These are phyloP conservation scores for Hypoxylon fuscum DNA, from an alignment of 495 filamentous ascomycete genomes.

Conservation along the genomic window DNA sequence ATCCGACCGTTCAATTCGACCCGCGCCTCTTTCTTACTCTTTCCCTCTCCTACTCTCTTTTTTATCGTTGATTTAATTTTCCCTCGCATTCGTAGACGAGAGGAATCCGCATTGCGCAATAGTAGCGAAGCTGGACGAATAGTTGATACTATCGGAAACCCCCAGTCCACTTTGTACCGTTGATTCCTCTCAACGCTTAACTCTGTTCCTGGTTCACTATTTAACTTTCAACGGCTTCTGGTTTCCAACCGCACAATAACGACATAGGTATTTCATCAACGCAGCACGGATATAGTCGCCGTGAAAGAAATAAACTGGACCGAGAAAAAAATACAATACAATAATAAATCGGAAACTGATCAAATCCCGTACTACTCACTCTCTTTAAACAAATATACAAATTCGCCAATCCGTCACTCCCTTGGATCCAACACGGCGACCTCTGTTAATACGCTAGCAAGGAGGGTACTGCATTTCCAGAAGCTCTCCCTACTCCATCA, in stretches of 20 bases:
- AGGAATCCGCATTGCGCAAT: conserved; percentile 15
- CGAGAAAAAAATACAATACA: conserved; percentile 9
- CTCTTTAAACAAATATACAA: conserved; percentile 17
- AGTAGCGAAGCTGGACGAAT: conserved; percentile 22
- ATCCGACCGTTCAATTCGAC: conserved; percentile 40
- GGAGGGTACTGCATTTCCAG: conserved; percentile 45
- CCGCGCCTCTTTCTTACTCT: conserved; percentile 17
- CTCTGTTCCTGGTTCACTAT: conserved; percentile 20
- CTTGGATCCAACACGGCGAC: conserved; percentile 39
- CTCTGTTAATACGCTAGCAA: conserved; percentile 45
- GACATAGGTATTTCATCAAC: conserved; percentile 10
- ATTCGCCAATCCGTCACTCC: conserved; percentile 47
- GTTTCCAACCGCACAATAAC: conserved; percentile 17
- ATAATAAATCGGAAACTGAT: conserved; percentile 26
- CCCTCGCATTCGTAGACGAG: conserved; percentile 29
- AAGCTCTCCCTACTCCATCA: conserved; percentile 40
- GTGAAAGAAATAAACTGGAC: not conserved
- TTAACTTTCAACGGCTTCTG: conserved; percentile 9
- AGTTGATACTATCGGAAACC: conserved; percentile 16
- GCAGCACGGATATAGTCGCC: not conserved
- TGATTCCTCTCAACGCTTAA: conserved; percentile 21
- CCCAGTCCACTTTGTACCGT: conserved; percentile 22
- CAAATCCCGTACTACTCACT: conserved; percentile 8
- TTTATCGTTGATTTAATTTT: conserved; percentile 24
- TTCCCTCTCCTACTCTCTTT: conserved; percentile 16